phyloP scores from a whole-genome alignment of 768 basidiomycete species.

The Phallus indusiatus region DNA sequence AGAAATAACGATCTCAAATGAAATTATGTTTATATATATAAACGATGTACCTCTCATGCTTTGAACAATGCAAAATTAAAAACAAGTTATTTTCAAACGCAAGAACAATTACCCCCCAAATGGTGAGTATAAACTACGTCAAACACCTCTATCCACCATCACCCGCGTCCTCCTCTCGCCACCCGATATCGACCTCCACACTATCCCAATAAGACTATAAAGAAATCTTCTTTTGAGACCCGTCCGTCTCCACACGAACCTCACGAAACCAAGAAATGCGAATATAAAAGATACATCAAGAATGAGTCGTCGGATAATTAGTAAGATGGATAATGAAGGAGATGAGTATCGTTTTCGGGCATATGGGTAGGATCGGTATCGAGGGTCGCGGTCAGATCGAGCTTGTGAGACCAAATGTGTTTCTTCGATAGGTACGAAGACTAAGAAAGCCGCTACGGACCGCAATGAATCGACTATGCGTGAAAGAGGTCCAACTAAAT shows the following conservation, averaged over 20 bases:
- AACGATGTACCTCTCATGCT: neutral
- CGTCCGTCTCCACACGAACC: slow-evolving; percentile 56
- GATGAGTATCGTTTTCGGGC: slow-evolving; percentile 25
- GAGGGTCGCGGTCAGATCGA: neutral
- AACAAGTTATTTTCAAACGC: too few species aligned
- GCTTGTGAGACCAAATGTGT: neutral
- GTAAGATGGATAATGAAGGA: slow-evolving; percentile 55
- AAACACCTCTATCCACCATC: slow-evolving; percentile 44
- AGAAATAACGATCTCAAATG: neutral
- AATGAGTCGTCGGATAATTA: slow-evolving; percentile 64
- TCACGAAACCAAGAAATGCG: slow-evolving; percentile 48
- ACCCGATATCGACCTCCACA: slow-evolving; percentile 68
- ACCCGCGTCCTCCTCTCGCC: slow-evolving; percentile 29
- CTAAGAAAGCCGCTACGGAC: slow-evolving; percentile 47
- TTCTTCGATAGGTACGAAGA: slow-evolving; percentile 16
- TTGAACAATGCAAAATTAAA: neutral
- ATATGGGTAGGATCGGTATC: neutral
- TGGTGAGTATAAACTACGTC: too few species aligned
- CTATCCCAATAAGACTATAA: slow-evolving; percentile 46
- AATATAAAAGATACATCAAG: slow-evolving; percentile 71
- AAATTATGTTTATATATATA: neutral
- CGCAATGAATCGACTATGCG: slow-evolving; percentile 39
- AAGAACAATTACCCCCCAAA: too few species aligned
- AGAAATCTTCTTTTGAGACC: slow-evolving; percentile 65
- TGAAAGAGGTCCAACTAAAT: slow-evolving; percentile 57